Percentiles rank a stretch among this genome's conserved stretches.
Evolutionary conservation across 2,329 filamentous ascomycete genomes (phyloP).

Genomic region (Aureobasidium lini): DNA sequence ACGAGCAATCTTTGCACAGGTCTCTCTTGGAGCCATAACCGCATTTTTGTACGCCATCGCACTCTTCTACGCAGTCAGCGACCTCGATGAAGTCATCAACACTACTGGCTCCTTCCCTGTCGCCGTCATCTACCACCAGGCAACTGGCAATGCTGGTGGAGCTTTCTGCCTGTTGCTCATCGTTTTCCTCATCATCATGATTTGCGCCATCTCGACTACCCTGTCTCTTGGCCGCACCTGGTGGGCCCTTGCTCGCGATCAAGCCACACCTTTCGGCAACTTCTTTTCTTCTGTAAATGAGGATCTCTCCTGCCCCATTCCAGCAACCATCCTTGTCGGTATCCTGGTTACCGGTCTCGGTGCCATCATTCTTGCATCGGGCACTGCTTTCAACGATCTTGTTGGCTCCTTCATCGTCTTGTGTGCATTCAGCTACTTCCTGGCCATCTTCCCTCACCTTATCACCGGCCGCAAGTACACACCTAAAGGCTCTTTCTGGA

Average conservation of each 20-base stretch:
- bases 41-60: slow-evolving; percentile 44
- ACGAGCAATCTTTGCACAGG: slow-evolving; percentile 44
- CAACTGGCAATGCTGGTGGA: slow-evolving; percentile 41
- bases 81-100: slow-evolving; percentile 34
- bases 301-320: slow-evolving; percentile 50
- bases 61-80: slow-evolving; percentile 44
- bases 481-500: slow-evolving; percentile 29
- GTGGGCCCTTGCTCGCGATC: slow-evolving; percentile 52
- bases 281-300: slow-evolving; percentile 49
- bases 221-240: slow-evolving; percentile 41
- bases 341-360: slow-evolving; percentile 40
- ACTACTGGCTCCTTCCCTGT: slow-evolving; percentile 38
- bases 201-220: slow-evolving; percentile 45
- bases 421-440: slow-evolving; percentile 28
- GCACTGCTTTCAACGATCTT: slow-evolving; percentile 29
- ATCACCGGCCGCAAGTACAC: slow-evolving; percentile 26
- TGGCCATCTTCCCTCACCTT: slow-evolving; percentile 30
- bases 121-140: slow-evolving; percentile 42
- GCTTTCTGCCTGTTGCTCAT: slow-evolving; percentile 53
- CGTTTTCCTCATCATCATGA: slow-evolving; percentile 44
- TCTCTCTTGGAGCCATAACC: slow-evolving; percentile 38
- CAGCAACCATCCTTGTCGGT: slow-evolving; percentile 50
- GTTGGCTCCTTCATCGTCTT: slow-evolving; percentile 32
- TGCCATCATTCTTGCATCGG: slow-evolving; percentile 27
- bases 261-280: slow-evolving; percentile 50